Evolutionary conservation across 2,329 filamentous ascomycete genomes (phyloP), one percentile per base, ranked within the genome.

Genomic region (Microcera coccophila): DNA sequence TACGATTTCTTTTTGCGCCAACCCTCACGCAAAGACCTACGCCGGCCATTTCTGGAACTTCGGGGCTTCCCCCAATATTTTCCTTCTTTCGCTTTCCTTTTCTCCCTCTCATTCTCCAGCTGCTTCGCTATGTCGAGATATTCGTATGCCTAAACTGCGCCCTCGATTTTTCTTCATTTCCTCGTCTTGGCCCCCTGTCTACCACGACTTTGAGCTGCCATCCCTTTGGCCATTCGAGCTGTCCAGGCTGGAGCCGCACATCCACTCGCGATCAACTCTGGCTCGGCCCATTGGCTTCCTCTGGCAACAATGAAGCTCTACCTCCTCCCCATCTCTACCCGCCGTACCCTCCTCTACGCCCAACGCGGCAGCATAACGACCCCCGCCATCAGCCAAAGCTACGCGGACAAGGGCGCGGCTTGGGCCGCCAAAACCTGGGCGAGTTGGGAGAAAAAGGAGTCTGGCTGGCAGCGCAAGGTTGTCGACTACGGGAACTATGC

Each of bases 321-420:
- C 70, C 82, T 98, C 52, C 79, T 98, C 44, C 93, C 93, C 49
- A 85, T 98, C 58, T 95, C 91, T 46, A 95, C 90, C 53, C 82
- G 87, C 61, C 85, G 90, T 60, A 90, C 89, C 39, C 81, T 98
- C 49, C 82, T 98, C 59, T 97, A 95, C 73, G 94, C 88, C 68
- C 87, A 95, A 62, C 84, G 85, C 52, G 71, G 87, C 50, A 75
- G 81, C 59, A 68, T 73, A 39, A 71, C 79, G 36, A 67, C 75
- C 28, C 65, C 75, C 8, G 69, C 75, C 29, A 69, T 53, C 40
- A 49, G 61, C 16, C 67, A 73, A 60, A 75, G 75, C 16, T 69
- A 79, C 55, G 62, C 84, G 46, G 90, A 96, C 64, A 82, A 80
- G 61, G 68, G 82, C 52, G 85, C 85, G 37, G 70, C 71, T 55